A percentile compares a stretch with the other conserved stretches of the same genome.
These are phyloP conservation scores for Trichophyton equinum DNA, from an alignment of 2,329 filamentous ascomycete species.

Conservation along the genomic window DNA sequence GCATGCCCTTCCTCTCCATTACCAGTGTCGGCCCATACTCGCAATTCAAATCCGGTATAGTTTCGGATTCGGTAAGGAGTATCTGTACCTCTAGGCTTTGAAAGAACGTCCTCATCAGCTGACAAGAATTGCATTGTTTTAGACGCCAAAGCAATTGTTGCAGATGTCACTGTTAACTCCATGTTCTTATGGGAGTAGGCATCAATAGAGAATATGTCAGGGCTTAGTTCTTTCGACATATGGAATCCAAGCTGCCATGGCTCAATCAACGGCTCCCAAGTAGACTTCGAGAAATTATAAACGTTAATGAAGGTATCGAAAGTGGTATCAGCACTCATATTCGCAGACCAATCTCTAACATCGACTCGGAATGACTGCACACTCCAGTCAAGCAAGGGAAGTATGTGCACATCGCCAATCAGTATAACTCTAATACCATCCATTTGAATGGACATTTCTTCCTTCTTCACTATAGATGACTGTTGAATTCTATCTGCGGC, in stretches of 20 bases:
- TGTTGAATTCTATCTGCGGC: conserved; percentile 17
- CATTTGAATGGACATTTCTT: conserved; percentile 74
- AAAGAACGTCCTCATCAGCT: conserved; percentile 78
- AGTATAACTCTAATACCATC: conserved; percentile 85
- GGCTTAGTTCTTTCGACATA: conserved; percentile 62
- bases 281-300: conserved; percentile 98
- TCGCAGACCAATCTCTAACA: conserved; percentile 82
- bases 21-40: conserved; percentile 66
- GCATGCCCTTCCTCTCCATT: conserved; percentile 55
- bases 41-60: conserved; percentile 84
- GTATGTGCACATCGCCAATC: conserved; percentile 88
- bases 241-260: conserved; percentile 94
- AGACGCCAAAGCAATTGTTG: conserved; percentile 81
- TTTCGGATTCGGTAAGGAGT: conserved; percentile 90
- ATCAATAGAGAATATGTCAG: conserved; percentile 68
- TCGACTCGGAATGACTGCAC: conserved; percentile 79
- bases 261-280: conserved; percentile 92
- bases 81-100: conserved; percentile 82
- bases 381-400: conserved; percentile 87
- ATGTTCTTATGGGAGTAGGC: conserved; percentile 79
- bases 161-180: conserved; percentile 83
- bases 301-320: conserved; percentile 92
- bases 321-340: conserved; percentile 74
- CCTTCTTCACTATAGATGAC: conserved; percentile 49
- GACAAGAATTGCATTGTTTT: conserved; percentile 88